Percentiles rank a stretch among this genome's conserved stretches.
Conservation (phyloP, 768 basidiomycete genomes). For the Astraeus odoratus region DNA sequence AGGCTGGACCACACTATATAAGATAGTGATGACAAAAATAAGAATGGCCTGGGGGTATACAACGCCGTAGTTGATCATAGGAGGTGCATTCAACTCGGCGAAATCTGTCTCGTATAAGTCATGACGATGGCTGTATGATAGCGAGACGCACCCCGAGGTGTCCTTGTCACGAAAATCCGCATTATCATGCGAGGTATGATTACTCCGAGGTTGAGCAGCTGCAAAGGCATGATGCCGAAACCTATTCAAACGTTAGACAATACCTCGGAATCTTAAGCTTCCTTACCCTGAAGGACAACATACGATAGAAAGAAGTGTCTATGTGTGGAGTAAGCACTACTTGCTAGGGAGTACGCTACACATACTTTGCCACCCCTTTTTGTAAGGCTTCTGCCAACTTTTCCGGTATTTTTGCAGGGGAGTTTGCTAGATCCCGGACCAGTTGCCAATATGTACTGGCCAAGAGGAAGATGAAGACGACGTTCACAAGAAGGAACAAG, state of each 20-base stretch:
- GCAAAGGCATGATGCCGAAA: constrained; percentile 91
- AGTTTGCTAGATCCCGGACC: constrained; percentile 85
- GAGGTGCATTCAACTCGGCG: constrained; percentile 94
- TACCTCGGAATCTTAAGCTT: neutral
- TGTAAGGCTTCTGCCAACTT: constrained; percentile 83
- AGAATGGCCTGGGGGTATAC: constrained; percentile 97
- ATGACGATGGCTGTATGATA: neutral
- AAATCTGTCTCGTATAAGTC: constrained; percentile 53
- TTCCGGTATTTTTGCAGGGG: constrained; percentile 90
- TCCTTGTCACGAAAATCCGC: constrained; percentile 74
- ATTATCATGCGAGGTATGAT: constrained; percentile 73
- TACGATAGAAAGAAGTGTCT: constrained; percentile 83
- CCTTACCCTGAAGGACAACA: constrained; percentile 72
- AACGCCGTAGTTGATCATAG: constrained; percentile 95
- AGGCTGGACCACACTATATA: constrained; percentile 95
- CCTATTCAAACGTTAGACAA: constrained; percentile 36
- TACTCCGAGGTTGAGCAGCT: constrained; percentile 87
- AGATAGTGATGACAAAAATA: constrained; percentile 89
- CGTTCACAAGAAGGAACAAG: constrained; percentile 84
- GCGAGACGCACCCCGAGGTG: constrained; percentile 69
- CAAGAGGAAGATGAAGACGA: constrained; percentile 90
- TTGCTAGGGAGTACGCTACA: constrained; percentile 2
- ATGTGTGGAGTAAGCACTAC: constrained; percentile 4
- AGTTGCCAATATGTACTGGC: constrained; percentile 91
- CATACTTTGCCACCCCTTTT: constrained; percentile 63